Conservation (phyloP, 2,329 filamentous ascomycete genomes). For the Geosmithia morbida region DNA sequence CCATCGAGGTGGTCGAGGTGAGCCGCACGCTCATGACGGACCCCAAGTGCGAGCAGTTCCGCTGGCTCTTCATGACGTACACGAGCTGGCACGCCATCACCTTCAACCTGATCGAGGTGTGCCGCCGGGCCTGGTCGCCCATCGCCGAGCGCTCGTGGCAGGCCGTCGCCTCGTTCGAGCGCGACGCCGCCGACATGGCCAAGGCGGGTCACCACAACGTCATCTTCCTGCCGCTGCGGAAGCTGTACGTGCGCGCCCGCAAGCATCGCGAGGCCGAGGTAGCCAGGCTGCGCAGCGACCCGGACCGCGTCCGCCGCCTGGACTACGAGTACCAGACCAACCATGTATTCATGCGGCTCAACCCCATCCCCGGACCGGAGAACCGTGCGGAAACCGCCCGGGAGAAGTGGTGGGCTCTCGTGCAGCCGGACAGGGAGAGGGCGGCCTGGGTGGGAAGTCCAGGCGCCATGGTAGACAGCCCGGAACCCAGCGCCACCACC, state of each 20-base stretch:
- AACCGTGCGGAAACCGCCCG: conserved; percentile 27
- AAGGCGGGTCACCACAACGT: conserved; percentile 29
- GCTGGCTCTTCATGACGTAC: conserved; percentile 35
- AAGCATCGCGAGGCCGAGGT: conserved; percentile 37
- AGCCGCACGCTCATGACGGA: conserved; percentile 51
- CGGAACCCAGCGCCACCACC: too few relatives aligned
- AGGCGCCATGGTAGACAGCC: not conserved
- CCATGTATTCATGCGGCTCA: conserved; percentile 28
- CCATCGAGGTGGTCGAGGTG: conserved; percentile 61
- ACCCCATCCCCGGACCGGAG: conserved; percentile 30
- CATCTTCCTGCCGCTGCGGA: conserved; percentile 38
- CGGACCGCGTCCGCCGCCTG: conserved; percentile 30
- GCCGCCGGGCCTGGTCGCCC: conserved; percentile 31
- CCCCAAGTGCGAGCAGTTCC: conserved; percentile 25
- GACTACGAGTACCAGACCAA: conserved; percentile 33
- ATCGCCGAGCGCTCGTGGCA: conserved; percentile 36
- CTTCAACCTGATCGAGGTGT: conserved; percentile 30
- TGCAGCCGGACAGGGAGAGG: conserved; percentile 16
- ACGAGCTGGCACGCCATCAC: conserved; percentile 36
- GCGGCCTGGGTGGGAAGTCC: not conserved
- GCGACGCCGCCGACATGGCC: conserved; percentile 25
- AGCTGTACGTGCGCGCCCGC: conserved; percentile 35
- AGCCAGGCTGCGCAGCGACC: conserved; percentile 29
- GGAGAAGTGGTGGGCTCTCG: conserved; percentile 35
- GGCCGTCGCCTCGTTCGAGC: conserved; percentile 23